Percentiles rank a stretch among this genome's conserved stretches.
Conservation (phyloP, 306 rosid species). For the Ormosia semicastrata region DNA sequence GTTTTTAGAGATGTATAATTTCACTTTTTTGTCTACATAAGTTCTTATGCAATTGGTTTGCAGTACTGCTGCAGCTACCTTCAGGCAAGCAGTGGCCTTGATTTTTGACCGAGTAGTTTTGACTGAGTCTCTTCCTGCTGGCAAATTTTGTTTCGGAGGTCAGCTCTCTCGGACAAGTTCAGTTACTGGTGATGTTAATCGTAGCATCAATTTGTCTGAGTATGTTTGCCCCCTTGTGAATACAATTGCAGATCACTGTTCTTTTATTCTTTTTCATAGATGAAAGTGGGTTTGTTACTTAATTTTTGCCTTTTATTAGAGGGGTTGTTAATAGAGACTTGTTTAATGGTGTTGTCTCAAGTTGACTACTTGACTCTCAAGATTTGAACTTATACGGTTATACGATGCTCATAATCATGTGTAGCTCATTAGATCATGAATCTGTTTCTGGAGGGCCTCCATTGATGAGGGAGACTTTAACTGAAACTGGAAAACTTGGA, state of each 20-base stretch:
- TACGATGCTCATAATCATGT: slow-evolving; percentile 24
- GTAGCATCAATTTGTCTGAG: slow-evolving; percentile 74
- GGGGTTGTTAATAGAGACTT: not conserved
- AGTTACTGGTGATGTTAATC: slow-evolving; percentile 76
- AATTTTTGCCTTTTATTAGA: not conserved
- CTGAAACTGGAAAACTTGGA: slow-evolving; percentile 87
- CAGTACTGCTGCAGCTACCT: slow-evolving; percentile 99
- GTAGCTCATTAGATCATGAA: slow-evolving; percentile 70
- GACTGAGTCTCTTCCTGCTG: slow-evolving; percentile 91
- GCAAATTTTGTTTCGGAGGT: slow-evolving; percentile 73
- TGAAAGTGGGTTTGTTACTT: not conserved
- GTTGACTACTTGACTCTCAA: slow-evolving; percentile 8
- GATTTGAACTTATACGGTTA: slow-evolving; percentile 20
- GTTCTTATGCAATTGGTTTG: slow-evolving; percentile 44
- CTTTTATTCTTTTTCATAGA: slow-evolving; percentile 10
- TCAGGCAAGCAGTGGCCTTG: slow-evolving; percentile 96
- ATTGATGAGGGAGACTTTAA: slow-evolving; percentile 66
- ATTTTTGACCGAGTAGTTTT: slow-evolving; percentile 77
- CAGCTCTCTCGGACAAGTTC: slow-evolving; percentile 75
- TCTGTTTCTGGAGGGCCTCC: slow-evolving; percentile 56
- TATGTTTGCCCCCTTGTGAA: slow-evolving; percentile 39
- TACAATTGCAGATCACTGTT: slow-evolving; percentile 11
- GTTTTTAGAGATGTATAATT: slow-evolving; percentile 2
- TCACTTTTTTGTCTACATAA: slow-evolving; percentile 19
- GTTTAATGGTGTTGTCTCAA: slow-evolving; percentile 23